Evolutionary conservation across 495 filamentous ascomycete species (phyloP), one percentile per base, ranked within the genome.

Genomic region (Stereocaulon alpinum): DNA sequence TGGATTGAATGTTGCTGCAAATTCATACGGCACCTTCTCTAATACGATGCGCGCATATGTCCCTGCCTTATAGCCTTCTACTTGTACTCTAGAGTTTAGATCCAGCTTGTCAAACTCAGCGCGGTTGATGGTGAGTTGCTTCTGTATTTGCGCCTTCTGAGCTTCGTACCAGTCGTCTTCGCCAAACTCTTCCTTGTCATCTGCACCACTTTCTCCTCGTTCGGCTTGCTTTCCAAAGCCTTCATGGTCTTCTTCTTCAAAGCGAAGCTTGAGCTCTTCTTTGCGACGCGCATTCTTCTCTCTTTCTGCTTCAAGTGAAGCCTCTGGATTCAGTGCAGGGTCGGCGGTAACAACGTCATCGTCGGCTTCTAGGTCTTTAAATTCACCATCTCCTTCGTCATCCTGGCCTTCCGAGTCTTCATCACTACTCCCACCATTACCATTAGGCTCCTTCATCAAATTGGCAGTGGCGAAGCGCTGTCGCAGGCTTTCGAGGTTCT

Each of bases 131-230:
- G 88, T 83, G 49, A 89, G 76, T 70, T 97, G 94, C 73, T 95
- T 96, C 70, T 96, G 87, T 60, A 97, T 80, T 65, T 86, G 80
- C 27, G 94, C 90, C 70, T 98, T 98, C 67, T 98, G 94, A 27
- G 88, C 79, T 68, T 97, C 91, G 69, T 97, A 97, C 94, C 94
- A 98, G 45, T 97, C 89, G 66, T 98, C 93, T 72, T 97, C 91
- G 37, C 89, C 94, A 66, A 95, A 97, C 67, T 93, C 82, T 49
- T 81, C 78, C 42, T 89, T 79, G 0, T 65, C 67, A 37, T 80
- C 71, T 17, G 77, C 77, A 18, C 78, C 84, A 32, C 75, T 79
- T 65, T 83, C 81, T 54, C 78, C 70, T 45, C 85, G 80, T 22
- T 82, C 81, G 45, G 83, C 81, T 14, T 87, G 82, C 64, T 95